Evolutionary conservation across 2,329 filamentous ascomycete genomes (phyloP).

Genomic region (Talaromyces sp.): DNA sequence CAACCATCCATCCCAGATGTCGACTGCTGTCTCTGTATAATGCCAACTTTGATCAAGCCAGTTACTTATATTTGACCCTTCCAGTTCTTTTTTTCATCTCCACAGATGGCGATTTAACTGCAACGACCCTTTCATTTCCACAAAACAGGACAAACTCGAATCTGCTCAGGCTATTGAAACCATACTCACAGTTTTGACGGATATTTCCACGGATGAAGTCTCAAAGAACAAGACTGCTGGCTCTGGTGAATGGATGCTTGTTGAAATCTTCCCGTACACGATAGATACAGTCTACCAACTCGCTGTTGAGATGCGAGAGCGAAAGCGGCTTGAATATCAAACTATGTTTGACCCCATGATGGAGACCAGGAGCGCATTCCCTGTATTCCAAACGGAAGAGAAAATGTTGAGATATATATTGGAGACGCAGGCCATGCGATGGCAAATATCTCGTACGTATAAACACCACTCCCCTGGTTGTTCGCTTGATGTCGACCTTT

Average conservation of each 20-base stretch:
- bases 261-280: constrained; percentile 8
- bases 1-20: background rate
- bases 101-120: constrained; percentile 1
- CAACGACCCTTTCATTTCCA: background rate
- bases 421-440: background rate
- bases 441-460: constrained; percentile 8
- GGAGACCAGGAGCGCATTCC: background rate
- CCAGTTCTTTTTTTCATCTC: constrained; percentile 5
- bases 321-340: background rate
- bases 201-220: background rate
- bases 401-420: background rate
- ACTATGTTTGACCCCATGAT: background rate
- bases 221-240: background rate
- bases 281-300: constrained; percentile 7
- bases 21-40: background rate
- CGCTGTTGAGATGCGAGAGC: constrained; percentile 7
- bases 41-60: background rate
- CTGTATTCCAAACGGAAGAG: background rate
- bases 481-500: background rate
- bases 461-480: background rate
- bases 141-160: constrained; percentile 4
- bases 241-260: background rate
- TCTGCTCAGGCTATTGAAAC: constrained; percentile 5
- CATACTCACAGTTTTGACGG: constrained; percentile 5
- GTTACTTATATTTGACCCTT: no score